Percentiles rank a stretch among this genome's conserved stretches.
Conservation (phyloP, 1,284 basidiomycete genomes). For the Pseudozyma hubeiensis region DNA sequence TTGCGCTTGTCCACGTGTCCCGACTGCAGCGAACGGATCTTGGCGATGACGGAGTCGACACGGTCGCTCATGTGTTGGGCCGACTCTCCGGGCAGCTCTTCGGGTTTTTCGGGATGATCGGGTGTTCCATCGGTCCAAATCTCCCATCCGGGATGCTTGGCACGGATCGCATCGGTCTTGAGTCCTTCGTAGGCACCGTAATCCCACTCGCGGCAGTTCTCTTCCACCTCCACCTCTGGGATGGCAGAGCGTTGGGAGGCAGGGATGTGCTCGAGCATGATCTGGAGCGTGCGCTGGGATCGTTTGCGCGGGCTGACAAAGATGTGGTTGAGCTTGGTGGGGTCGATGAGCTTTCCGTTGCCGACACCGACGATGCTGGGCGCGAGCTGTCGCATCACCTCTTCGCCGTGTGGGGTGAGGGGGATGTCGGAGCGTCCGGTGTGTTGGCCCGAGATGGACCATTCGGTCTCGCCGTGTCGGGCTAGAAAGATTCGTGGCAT, state of each 20-base stretch:
- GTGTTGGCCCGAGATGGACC: slow-evolving; percentile 65
- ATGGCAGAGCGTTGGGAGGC: slow-evolving; percentile 32
- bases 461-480: slow-evolving; percentile 67
- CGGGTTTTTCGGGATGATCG: slow-evolving; percentile 50
- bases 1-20: slow-evolving; percentile 54
- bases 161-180: slow-evolving; percentile 61
- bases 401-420: slow-evolving; percentile 61
- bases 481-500: slow-evolving; percentile 66
- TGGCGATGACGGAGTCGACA: slow-evolving; percentile 60
- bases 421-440: slow-evolving; percentile 65
- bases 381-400: slow-evolving; percentile 59
- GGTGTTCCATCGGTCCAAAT: slow-evolving; percentile 65
- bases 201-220: slow-evolving; percentile 67
- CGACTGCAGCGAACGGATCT: slow-evolving; percentile 56
- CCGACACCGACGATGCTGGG: slow-evolving; percentile 57
- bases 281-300: slow-evolving; percentile 58
- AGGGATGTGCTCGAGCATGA: slow-evolving; percentile 55
- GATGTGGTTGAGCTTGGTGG: slow-evolving; percentile 56
- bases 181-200: slow-evolving; percentile 67
- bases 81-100: slow-evolving; percentile 60
- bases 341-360: slow-evolving; percentile 57
- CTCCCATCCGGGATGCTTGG: slow-evolving; percentile 60
- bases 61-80: slow-evolving; percentile 61
- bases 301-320: slow-evolving; percentile 58
- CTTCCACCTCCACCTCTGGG: slow-evolving; percentile 42